A percentile compares a stretch with the other conserved stretches of the same genome.
Evolutionary conservation across 441 rosid species (phyloP).

Genomic region (Erodium texanum): DNA sequence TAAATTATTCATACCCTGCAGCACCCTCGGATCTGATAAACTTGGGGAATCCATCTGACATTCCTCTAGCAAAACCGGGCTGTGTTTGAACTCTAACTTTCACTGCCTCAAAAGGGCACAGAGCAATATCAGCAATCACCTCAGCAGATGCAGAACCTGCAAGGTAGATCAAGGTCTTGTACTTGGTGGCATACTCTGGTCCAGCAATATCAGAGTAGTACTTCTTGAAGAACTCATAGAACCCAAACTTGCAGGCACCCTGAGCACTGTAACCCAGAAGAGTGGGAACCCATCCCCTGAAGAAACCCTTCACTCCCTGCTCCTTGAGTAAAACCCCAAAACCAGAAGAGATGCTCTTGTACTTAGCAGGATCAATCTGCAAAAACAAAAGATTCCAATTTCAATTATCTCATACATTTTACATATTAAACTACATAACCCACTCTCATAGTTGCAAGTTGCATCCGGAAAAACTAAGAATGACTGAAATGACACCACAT

Average conservation of each 20-base stretch:
- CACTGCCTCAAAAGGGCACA: conserved; percentile 99
- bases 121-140: conserved; percentile 95
- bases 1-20: conserved; percentile 51
- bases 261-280: conserved; percentile 96
- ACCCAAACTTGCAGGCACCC: conserved; percentile 99
- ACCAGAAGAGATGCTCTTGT: conserved; percentile 92
- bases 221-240: conserved; percentile 96
- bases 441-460: neutral
- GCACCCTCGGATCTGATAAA: conserved; percentile 86
- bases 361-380: conserved; percentile 93
- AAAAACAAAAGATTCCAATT: conserved; percentile 16
- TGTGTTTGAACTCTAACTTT: conserved; percentile 99
- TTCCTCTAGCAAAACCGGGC: conserved; percentile 97
- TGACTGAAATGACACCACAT: neutral
- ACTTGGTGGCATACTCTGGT: conserved; percentile 75
- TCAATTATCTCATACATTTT: neutral
- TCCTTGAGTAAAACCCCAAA: conserved; percentile 83
- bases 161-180: conserved; percentile 94
- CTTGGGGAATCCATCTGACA: conserved; percentile 90
- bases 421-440: neutral
- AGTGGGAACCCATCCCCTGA: conserved; percentile 99
- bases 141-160: conserved; percentile 99
- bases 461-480: neutral
- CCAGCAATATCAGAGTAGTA: conserved; percentile 88
- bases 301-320: conserved; percentile 84